Base-by-base conservation (phyloP, 2,329 filamentous ascomycete species). In the Madurella fahalii region DNA sequence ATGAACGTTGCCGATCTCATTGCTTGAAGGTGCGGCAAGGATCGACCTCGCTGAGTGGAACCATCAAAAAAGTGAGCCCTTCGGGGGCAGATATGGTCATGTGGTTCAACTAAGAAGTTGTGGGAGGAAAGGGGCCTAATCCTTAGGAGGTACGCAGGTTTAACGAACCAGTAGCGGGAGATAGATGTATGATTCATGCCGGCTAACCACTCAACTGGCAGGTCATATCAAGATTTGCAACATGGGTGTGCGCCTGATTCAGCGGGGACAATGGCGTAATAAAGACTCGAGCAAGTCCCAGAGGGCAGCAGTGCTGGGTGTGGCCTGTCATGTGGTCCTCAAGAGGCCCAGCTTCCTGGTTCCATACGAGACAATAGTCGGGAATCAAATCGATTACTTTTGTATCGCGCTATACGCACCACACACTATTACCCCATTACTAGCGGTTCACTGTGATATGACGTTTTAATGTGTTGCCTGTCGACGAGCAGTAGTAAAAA, bases 1-100 rank as follows among this genome's bases (percentile, higher is more conserved):
- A 96, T 96, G 92, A 96, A 96, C 68, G 90, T 90, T 69, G 83
- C 81, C 65, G 80, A 82, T 63, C 76, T 84, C 30, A 80, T 80
- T 56, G 70, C 78, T 37, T 82, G n/a, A 74, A 71, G 43, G 18
- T 9, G 16, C 1, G 18, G 39, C 37, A 5, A 3, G 18, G 13
- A 34, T 25, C 41, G 17, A n/a, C 25, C 13, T 25, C 44, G 12
- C 20, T 30, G 25, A 34, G 9, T 4, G 25, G 5, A 46, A 34
- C 20, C 16, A 42, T n/a, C 17, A 47, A 34, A n/a, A 40, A 47
- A 42, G 31, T 37, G 17, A 34, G 47, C 12, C 13, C 17, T 39
- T 20, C 20, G 37, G 18, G 25, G 37, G 18, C 13, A 42, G 34
- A 37, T 31, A 31, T 50, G 45, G 17, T 42, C 25, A 18, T 48